phyloP scores from a whole-genome alignment of 1,139 yeast species.

The Yarrowia galli region DNA sequence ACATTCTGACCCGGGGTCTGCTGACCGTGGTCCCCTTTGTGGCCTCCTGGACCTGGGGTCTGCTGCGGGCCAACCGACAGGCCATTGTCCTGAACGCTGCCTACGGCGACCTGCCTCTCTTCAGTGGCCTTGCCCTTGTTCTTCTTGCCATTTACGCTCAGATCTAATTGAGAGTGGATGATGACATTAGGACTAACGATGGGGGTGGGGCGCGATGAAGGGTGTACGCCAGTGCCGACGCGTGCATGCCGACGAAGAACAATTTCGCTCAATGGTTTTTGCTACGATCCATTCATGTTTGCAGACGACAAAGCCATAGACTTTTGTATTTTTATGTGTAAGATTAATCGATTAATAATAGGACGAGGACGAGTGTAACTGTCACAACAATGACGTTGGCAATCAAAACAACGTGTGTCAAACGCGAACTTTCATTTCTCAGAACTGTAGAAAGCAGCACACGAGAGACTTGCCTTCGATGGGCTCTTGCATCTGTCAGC shows the following conservation, averaged over 20 bases:
- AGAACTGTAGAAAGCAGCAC: no score
- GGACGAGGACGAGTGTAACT: neutral
- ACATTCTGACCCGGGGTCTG: slow-evolving; percentile 51
- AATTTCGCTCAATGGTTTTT: slow-evolving; percentile 22
- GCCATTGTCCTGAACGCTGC: slow-evolving; percentile 43
- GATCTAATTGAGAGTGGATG: slow-evolving; percentile 8
- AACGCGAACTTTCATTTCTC: neutral
- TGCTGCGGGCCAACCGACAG: slow-evolving; percentile 38
- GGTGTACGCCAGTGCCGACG: no score
- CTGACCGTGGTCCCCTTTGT: slow-evolving; percentile 46
- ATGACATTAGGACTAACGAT: neutral
- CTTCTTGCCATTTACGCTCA: slow-evolving; percentile 52
- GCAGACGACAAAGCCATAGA: slow-evolving; percentile 17
- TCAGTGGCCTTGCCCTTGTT: slow-evolving; percentile 47
- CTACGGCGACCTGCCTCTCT: slow-evolving; percentile 51
- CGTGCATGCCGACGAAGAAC: no score
- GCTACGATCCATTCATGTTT: slow-evolving; percentile 2
- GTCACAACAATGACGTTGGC: neutral
- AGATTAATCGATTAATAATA: slow-evolving; percentile 23
- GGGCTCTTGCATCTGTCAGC: neutral
- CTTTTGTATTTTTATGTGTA: slow-evolving; percentile 37
- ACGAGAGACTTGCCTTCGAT: no score
- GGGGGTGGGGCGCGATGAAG: neutral
- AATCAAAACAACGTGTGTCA: neutral
- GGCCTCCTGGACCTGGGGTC: slow-evolving; percentile 44